Base-by-base conservation (phyloP, 768 basidiomycete genomes). In the Floccularia luteovirens region DNA sequence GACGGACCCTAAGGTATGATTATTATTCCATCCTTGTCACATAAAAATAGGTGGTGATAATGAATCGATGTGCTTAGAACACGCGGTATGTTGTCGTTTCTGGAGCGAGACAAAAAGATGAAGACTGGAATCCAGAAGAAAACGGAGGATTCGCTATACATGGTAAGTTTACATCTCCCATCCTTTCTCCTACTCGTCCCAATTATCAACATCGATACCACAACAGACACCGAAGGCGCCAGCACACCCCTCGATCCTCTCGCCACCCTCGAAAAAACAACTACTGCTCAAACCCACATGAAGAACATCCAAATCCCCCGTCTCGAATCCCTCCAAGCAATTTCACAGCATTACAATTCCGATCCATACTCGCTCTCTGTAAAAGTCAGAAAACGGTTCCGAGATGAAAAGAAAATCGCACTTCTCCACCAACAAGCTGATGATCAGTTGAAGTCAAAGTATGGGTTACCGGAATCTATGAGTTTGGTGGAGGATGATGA, bases 61-160 rank as follows among this genome's bases (percentile, higher is more conserved):
- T 17, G 11, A 37, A n/a, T 20, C 36, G 14, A 11, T 8, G 27
- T 19, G n/a, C 20, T 1, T 49, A 97, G 96, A 96, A 98, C 53
- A 94, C 96, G 1, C 78, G 86, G 13, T 99, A 99, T 53, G 82
- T 96, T 17, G 96, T 98, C 1, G 71, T 77, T 2, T 85, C 85
- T 16, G 96, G 96, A 3, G 96, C 96, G n/a, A 72, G 86, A 43
- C 84, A 87, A 57, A 93, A 99, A 59, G 85, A 90, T 39, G 87
- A 94, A 54, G 91, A 96, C 36, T 98, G 96, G 96, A 71, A 97
- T 56, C 93, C 94, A 1, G 91, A 85, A 56, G 92, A 96, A 60
- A 89, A 94, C 43, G 94, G 94, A 4, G 92, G 92, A 0, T 96
- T 75, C 50, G 90, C 90, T 31, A 69, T 90, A 16, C 85, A 92